Evolutionary conservation across 2,329 filamentous ascomycete genomes (phyloP), one percentile per base, ranked within the genome.

Genomic region (Dactylellina drechsleri): DNA sequence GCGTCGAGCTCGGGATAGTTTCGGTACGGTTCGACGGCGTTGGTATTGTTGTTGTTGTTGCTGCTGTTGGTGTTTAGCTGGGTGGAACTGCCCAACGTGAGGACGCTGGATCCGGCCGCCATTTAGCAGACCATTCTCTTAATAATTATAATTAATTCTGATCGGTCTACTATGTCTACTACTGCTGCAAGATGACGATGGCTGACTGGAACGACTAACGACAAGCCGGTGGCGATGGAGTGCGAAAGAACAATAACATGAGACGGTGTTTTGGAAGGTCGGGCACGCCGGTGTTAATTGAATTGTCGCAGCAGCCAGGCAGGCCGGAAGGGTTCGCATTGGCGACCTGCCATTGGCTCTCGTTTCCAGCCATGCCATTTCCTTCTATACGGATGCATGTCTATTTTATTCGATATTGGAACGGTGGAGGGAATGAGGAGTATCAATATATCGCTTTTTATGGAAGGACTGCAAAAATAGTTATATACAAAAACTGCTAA

Each of bases 31-130:
- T 67, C 31, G 54, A 67, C 61, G 41, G 28, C 47, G 47, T 16
- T 12, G 67, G 18, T 15, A 59, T 36, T 36, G 31, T 36, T 36
- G 31, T 36, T 36, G 31, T 36, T 36, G 26, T 16, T 12, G 67
- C 16, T 15, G 67, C 10, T 36, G 31, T 36, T 36, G 31, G 5
- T 36, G 31, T 36, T 36, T 7, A 36, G 10, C 6, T 36, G 31
- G 31, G 31, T 36, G 52, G 49, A 67, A 59, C 52, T 74, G 50
- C 61, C 62, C 52, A 74, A 74, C 70, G 70, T 62, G 70, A 36
- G 6, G 31, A 74, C 70, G 58, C 56, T 74, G 70, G 70, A 74
- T 67, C 70, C 70, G 50, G 70, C 70, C 61, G 70, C 70, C 70
- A 74, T 74, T 57, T 66, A 74, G 52, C 64, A 67, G 64, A 74